Evolutionary conservation across 148 eudicot genomes (phyloP).

Genomic region (Cornus suecica): DNA sequence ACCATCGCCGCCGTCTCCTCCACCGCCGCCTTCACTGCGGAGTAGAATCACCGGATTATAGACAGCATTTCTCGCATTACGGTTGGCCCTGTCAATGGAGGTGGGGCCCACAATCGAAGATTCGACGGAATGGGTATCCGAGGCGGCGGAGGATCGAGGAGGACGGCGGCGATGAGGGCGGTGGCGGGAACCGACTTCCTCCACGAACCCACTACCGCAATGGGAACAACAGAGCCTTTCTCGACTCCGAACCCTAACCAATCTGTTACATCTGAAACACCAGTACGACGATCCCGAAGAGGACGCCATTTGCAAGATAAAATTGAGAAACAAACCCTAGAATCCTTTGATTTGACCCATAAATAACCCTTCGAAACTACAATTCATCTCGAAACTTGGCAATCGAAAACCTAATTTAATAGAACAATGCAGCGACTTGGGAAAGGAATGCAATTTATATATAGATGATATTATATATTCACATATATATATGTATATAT

Average conservation of each 20-base stretch:
- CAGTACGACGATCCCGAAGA: conserved; percentile 30
- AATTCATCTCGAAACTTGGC: not conserved
- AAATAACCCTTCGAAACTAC: not conserved
- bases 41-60: conserved; percentile 47
- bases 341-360: not conserved
- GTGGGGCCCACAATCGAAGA: not conserved
- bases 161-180: conserved; percentile 10
- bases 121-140: not conserved
- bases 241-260: conserved; percentile 23
- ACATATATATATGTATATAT: no score
- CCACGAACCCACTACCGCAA: conserved; percentile 44
- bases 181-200: conserved; percentile 24
- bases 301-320: conserved; percentile 1
- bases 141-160: not conserved
- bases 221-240: conserved; percentile 36
- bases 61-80: conserved; percentile 12
- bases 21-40: not conserved
- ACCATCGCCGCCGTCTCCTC: not conserved
- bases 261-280: conserved; percentile 47
- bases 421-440: not conserved
- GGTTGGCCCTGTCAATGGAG: conserved; percentile 4
- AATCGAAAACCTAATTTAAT: not conserved
- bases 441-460: not conserved
- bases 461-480: no score
- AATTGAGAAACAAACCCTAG: not conserved